Base-by-base conservation (phyloP, 441 rosid species). In the Populus hybrid region DNA sequence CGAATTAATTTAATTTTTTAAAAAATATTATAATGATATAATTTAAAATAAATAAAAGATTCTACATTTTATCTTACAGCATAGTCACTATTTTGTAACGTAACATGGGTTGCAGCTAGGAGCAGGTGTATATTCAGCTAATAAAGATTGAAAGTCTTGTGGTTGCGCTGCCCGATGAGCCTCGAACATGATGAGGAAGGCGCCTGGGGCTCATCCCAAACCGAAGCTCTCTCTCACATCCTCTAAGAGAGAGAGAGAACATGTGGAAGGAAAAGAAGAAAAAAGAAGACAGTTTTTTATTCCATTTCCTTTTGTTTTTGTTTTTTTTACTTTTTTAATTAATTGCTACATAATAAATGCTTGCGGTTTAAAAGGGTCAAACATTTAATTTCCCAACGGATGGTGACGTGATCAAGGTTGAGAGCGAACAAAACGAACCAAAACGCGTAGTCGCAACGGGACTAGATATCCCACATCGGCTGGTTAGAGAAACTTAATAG, bases 41-140 rank as follows among this genome's bases (percentile, higher is more conserved):
- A 26, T 26, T 26, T 26, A 26, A 26, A 26, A 26, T 26, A 26
- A 26, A 26, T 26, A 26, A 26, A 26, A 26, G 26, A 26, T 26
- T 26, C 26, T 26, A 26, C 26, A 26, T 26, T 26, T 26, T 26
- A 26, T 26, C 26, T 26, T 26, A 26, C 26, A 26, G 26, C 26
- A 26, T 26, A 26, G 26, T 26, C 26, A 26, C 26, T 26, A 26
- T 26, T 26, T 26, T 26, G 26, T 14, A 95, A 83, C 2, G 99
- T 97, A 53, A 95, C 98, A 71, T 92, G 99, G 8, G 97, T 95
- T 0, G 98, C 98, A 57, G 97, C 97, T 70, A 95, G 24, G 24
- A 24, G 24, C 24, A 24, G 24, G 24, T 24, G 24, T 24, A 24
- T 24, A 24, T 24, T 24, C 24, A 24, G 24, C 24, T 24, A 24